phyloP scores from a whole-genome alignment of 768 basidiomycete species.

The Boletus rufocinnamomeus region DNA sequence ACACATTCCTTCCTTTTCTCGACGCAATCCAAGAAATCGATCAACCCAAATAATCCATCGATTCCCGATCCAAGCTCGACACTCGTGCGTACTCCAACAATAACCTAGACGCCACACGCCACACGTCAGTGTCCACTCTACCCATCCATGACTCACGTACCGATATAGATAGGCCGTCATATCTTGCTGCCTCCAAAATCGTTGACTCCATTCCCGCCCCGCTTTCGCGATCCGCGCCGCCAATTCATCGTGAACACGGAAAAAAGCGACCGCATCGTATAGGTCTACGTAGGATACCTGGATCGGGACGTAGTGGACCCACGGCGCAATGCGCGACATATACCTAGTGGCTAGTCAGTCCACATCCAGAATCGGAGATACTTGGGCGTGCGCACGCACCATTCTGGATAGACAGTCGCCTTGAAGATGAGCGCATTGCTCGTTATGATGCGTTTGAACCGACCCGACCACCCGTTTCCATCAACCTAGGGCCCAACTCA shows the following conservation, averaged over 20 bases:
- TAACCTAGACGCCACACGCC: no score
- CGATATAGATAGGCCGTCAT: conserved; percentile 59
- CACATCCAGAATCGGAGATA: no score
- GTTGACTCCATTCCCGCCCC: conserved; percentile 58
- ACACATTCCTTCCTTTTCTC: neutral
- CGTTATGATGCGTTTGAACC: no score
- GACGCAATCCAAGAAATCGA: no score
- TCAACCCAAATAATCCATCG: conserved; percentile 40
- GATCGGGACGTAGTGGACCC: conserved; percentile 79
- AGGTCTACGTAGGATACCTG: no score
- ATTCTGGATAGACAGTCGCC: no score
- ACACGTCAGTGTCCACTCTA: no score
- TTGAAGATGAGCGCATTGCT: no score
- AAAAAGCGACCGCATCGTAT: conserved; percentile 73
- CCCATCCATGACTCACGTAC: conserved; percentile 44
- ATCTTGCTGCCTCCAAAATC: conserved; percentile 63
- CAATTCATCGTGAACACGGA: conserved; percentile 65
- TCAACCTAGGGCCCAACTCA: conserved; percentile 44
- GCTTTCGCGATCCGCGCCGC: conserved; percentile 56
- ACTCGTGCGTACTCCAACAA: conserved; percentile 57
- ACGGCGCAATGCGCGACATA: conserved; percentile 57
- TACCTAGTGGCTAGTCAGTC: conserved; percentile 51
- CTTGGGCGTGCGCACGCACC: no score
- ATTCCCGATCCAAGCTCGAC: conserved; percentile 46
- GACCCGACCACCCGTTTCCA: no score